A percentile compares a stretch with the other conserved stretches of the same genome.
phyloP scores from a whole-genome alignment of 768 basidiomycete genomes.

The Amanita pallidorosea region DNA sequence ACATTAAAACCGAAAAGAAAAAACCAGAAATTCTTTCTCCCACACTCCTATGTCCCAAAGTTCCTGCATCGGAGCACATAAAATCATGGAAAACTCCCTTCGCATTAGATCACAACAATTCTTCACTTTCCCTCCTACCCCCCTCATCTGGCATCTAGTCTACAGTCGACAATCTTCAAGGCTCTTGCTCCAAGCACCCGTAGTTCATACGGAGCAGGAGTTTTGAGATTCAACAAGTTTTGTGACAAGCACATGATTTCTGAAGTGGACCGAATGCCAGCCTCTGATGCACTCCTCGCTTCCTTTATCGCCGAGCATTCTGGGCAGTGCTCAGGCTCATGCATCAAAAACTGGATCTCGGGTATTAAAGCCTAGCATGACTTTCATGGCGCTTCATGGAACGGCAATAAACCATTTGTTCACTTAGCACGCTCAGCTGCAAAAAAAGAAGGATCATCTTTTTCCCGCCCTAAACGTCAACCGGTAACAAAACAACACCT shows the following conservation, averaged over 20 bases:
- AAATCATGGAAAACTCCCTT: constrained; percentile 12
- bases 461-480: constrained; percentile 6
- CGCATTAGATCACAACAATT: background rate
- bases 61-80: constrained; percentile 9
- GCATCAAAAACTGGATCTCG: constrained; percentile 16
- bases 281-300: constrained; percentile 14
- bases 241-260: constrained; percentile 18
- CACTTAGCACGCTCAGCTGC: constrained; percentile 8
- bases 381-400: constrained; percentile 20
- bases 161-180: constrained; percentile 1
- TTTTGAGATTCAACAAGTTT: constrained; percentile 23
- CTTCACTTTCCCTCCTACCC: constrained; percentile 5
- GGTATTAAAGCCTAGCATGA: constrained; percentile 20
- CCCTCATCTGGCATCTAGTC: background rate
- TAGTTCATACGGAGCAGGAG: constrained; percentile 19
- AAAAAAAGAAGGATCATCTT: constrained; percentile 6
- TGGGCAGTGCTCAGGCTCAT: constrained; percentile 4
- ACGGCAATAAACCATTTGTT: constrained; percentile 11
- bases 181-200: constrained; percentile 12
- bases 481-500: constrained; percentile 23
- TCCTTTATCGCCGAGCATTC: constrained; percentile 11
- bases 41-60: constrained; percentile 7
- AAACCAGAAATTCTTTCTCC: background rate
- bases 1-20: background rate
- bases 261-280: constrained; percentile 18